Base-by-base conservation (phyloP, 2,329 filamentous ascomycete species). In the Penicillium sp. region DNA sequence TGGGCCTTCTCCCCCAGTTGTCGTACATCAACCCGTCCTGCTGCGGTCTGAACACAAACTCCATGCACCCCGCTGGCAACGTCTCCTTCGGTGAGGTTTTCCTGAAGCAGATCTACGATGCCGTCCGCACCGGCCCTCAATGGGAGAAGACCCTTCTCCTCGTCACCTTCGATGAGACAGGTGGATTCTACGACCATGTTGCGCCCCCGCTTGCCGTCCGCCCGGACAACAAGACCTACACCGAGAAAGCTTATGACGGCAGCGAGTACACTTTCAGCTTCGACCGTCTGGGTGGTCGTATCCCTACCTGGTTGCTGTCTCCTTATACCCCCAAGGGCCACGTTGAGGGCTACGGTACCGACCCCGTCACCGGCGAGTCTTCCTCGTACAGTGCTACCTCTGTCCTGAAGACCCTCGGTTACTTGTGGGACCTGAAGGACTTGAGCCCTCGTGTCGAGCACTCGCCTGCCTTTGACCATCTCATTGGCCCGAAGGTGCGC, bases 121-220 rank as follows among this genome's bases (percentile, higher is more conserved):
- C 66, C 29, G 43, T 69, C 39, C 66, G 66, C 51, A 57, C 62
- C 32, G 56, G 64, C 6, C 63, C 64, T 13, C 64, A 69, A 47
- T 69, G 66, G 66, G 59, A 69, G 9, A 60, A 66, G 49, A 65
- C 64, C 33, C 58, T 69, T 12, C 58, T 67, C 17, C 50, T 69
- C 19, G 44, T 69, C 40, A 67, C 64, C 43, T 69, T 63, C 52
- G 66, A 69, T 34, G 66, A 69, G 58, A 64, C 63, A 2, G 65
- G 66, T 50, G 66, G 66, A 33, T 69, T 69, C 61, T 65, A 57
- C 54, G 66, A 69, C 59, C 66, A 69, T 56, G 63, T 69, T 19
- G 53, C 58, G 31, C 60, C 66, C 17, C 64, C 64, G n/a, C 55
- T 61, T 28, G 65, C 63, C 22, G 57, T 64, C 12, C 61, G 64